A percentile compares a stretch with the other conserved stretches of the same genome.
Conservation (phyloP, 345 rosid species). For the Citrus trifoliata region DNA sequence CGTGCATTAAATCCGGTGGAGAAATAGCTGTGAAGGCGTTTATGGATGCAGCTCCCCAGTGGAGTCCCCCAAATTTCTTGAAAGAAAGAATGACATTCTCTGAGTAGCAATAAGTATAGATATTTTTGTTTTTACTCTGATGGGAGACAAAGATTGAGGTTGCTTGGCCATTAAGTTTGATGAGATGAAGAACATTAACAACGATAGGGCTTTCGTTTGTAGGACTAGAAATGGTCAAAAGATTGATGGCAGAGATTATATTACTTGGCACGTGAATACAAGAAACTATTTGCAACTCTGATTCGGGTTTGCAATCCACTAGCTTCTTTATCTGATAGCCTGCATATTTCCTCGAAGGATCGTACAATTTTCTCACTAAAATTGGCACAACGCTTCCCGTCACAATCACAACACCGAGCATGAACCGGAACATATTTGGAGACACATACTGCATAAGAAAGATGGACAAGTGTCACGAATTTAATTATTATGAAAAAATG, state of each 20-base stretch:
- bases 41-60: not conserved
- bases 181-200: slow-evolving; percentile 27
- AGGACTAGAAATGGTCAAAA: slow-evolving; percentile 18
- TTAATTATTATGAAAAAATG: not conserved
- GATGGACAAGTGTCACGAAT: not conserved
- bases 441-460: not conserved
- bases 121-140: slow-evolving; percentile 4
- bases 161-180: slow-evolving; percentile 19
- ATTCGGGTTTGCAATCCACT: not conserved
- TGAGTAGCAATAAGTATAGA: slow-evolving; percentile 3
- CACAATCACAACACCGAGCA: not conserved
- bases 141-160: slow-evolving; percentile 32
- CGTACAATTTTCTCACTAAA: slow-evolving; percentile 13
- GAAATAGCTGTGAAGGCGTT: slow-evolving; percentile 29
- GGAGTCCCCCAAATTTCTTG: slow-evolving; percentile 18
- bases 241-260: slow-evolving; percentile 21
- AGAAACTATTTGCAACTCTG: slow-evolving; percentile 20
- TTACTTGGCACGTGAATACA: slow-evolving; percentile 30
- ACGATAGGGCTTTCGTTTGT: slow-evolving; percentile 13
- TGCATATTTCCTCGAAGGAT: slow-evolving; percentile 25
- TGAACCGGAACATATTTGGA: not conserved
- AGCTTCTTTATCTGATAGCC: slow-evolving; percentile 26
- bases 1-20: slow-evolving; percentile 19
- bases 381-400: not conserved
- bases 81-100: slow-evolving; percentile 25